Base-by-base conservation (phyloP, 2,329 filamentous ascomycete species). In the Cercospora brassicicola region DNA sequence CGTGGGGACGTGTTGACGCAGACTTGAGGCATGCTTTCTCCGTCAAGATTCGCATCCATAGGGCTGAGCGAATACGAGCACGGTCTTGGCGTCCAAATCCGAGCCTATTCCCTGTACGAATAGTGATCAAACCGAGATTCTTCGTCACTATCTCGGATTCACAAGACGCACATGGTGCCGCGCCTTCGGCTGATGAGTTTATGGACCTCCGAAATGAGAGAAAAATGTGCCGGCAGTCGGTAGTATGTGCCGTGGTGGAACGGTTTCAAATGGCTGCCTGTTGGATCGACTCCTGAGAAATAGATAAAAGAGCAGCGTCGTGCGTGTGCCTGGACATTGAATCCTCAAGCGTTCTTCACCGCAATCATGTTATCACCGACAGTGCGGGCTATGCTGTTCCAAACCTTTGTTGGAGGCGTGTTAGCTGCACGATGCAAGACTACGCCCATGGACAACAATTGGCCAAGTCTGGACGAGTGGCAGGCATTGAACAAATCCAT, bases 381-480 rank as follows among this genome's bases (percentile, higher is more conserved):
- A 3, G 4, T 23, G 2, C 20, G 18, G 45, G 20, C 30, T 18
- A 39, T 39, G 18, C 18, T 36, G n/a, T 9, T 59, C 9, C 18
- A 33, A 18, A 59, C n/a, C 18, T 23, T 59, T 13, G 56, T 39
- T 20, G 36, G 56, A 18, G 8, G 56, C 31, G 31, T 10, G 18
- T 23, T 33, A 31, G 31, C 57, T 15, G 2, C 31, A 60, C 31
- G 13, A 39, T 72, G 70, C 68, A 72, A 70, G 39, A 62, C 61
- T 26, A 70, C 62, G n/a, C 70, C 70, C 20, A 20, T 59, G 15
- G 66, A 70, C 42, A n/a, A 51, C 2, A 28, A 61, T 6, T 70
- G 70, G 70, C 70, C 68, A 7, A 39, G 20, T 7, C 8, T 18
- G 9, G 45, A 61, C 8, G 62, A 69, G 45, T 71, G 70, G 67